A percentile compares a stretch with the other conserved stretches of the same genome.
Evolutionary conservation across 495 filamentous ascomycete genomes (phyloP).

Genomic region (Parmelia sp.): DNA sequence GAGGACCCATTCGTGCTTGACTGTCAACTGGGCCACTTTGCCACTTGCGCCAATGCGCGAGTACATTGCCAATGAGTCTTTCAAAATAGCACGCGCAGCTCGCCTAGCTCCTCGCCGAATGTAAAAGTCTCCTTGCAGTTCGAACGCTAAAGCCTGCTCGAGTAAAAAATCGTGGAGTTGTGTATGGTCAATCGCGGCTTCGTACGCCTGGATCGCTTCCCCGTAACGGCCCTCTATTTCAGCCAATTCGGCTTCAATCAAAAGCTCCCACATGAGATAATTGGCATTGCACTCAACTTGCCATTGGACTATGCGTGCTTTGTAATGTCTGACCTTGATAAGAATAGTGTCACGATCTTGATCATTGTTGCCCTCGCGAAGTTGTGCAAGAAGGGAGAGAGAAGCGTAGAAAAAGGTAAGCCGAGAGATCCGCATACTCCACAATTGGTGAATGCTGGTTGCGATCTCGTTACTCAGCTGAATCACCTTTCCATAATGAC

Average conservation of each 20-base stretch:
- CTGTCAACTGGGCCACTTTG: slow-evolving; percentile 42
- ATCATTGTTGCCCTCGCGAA: slow-evolving; percentile 48
- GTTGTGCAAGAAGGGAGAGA: slow-evolving; percentile 56
- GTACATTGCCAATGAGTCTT: slow-evolving; percentile 69
- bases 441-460: slow-evolving; percentile 53
- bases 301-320: slow-evolving; percentile 62
- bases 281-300: slow-evolving; percentile 66
- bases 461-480: slow-evolving; percentile 58
- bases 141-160: slow-evolving; percentile 74
- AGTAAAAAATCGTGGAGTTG: slow-evolving; percentile 69
- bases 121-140: slow-evolving; percentile 66
- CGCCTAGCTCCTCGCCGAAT: slow-evolving; percentile 63
- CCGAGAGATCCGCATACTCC: slow-evolving; percentile 65
- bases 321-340: slow-evolving; percentile 49
- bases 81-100: slow-evolving; percentile 63
- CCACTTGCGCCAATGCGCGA: slow-evolving; percentile 67
- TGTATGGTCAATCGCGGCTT: slow-evolving; percentile 72
- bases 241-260: slow-evolving; percentile 65
- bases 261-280: slow-evolving; percentile 68
- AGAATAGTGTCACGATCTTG: slow-evolving; percentile 49
- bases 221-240: slow-evolving; percentile 61
- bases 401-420: slow-evolving; percentile 63
- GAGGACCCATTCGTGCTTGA: slow-evolving; percentile 49
- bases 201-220: slow-evolving; percentile 58
- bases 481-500: slow-evolving; percentile 63